phyloP scores from a whole-genome alignment of 2,329 filamentous ascomycete species.

The Penicillium sp. region DNA sequence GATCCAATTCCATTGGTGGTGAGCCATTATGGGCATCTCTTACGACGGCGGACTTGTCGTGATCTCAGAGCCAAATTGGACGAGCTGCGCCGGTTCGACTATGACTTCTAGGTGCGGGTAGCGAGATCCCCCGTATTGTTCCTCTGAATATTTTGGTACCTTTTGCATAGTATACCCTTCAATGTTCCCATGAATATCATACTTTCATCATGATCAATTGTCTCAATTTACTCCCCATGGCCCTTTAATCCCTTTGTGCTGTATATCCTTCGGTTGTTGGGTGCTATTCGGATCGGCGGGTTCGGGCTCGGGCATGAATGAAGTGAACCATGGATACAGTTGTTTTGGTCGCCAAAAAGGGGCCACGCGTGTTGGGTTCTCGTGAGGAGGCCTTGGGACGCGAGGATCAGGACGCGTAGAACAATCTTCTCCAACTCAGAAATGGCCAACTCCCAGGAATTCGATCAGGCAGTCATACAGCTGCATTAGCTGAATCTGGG shows the following conservation, averaged over 20 bases:
- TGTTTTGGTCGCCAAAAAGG: slow-evolving; percentile 20
- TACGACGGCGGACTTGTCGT: slow-evolving; percentile 4
- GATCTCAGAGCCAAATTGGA: slow-evolving; percentile 4
- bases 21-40: slow-evolving; percentile 1
- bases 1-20: slow-evolving; percentile 5
- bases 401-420: not conserved
- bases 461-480: not conserved
- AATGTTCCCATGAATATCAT: not conserved
- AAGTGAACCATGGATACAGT: slow-evolving; percentile 30
- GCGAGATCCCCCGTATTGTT: not conserved
- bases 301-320: slow-evolving; percentile 1
- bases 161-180: not conserved
- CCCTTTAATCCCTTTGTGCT: not conserved
- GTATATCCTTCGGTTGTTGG: not conserved
- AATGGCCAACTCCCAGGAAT: not conserved
- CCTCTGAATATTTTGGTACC: not conserved
- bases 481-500: not conserved
- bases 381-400: not conserved
- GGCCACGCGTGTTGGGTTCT: not conserved
- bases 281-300: slow-evolving; percentile 6
- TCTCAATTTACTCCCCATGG: not conserved
- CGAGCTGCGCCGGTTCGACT: not conserved
- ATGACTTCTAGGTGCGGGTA: not conserved
- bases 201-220: not conserved
- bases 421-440: not conserved